Conservation (phyloP, 164 flowering plant species). For the Vitis riparia region DNA sequence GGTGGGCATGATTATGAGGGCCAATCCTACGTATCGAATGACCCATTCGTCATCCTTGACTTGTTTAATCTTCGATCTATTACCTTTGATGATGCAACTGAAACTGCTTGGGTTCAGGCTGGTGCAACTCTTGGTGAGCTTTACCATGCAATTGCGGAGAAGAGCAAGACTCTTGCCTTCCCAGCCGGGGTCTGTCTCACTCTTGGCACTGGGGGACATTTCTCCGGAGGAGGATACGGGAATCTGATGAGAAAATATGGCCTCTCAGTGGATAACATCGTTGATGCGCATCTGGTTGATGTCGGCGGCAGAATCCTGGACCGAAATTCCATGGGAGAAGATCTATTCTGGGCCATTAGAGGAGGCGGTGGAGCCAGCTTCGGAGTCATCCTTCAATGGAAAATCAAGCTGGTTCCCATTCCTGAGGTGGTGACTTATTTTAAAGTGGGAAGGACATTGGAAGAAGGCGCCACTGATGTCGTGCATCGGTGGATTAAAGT, state of each 20-base stretch:
- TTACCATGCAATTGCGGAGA: conserved; percentile 23
- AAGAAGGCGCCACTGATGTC: conserved; percentile 19
- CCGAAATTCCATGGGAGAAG: conserved; percentile 40
- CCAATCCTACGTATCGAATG: conserved; percentile 16
- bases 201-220: conserved; percentile 37
- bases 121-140: conserved; percentile 39
- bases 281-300: conserved; percentile 31
- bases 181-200: conserved; percentile 37
- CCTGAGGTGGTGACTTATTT: conserved; percentile 34
- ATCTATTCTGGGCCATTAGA: conserved; percentile 44
- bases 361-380: conserved; percentile 48
- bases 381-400: conserved; percentile 35
- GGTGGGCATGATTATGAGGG: conserved; percentile 44
- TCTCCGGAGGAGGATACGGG: conserved; percentile 38
- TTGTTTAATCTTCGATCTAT: conserved; percentile 19
- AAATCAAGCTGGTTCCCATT: conserved; percentile 30
- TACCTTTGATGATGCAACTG: conserved; percentile 3
- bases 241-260: conserved; percentile 31
- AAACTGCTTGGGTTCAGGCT: conserved; percentile 35
- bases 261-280: conserved; percentile 28
- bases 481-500: conserved; percentile 30
- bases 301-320: conserved; percentile 27
- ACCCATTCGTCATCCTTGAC: conserved; percentile 31
- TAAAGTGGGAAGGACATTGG: conserved; percentile 3
- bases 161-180: conserved; percentile 25